Percentiles rank a stretch among this genome's conserved stretches.
Evolutionary conservation across 2,329 filamentous ascomycete genomes (phyloP).

Genomic region (Penicillium paneum): DNA sequence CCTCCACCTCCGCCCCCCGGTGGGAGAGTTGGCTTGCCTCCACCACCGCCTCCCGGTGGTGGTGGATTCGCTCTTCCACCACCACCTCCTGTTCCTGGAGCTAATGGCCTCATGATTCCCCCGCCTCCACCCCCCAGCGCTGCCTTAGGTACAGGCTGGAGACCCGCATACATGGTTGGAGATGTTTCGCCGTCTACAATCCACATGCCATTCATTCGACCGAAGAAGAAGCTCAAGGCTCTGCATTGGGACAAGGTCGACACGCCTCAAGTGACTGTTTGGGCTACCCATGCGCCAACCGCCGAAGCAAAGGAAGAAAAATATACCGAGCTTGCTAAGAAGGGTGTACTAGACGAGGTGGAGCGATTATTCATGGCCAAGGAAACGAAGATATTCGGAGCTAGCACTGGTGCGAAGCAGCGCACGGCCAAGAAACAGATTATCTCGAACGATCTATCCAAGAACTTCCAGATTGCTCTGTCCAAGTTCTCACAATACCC

Average conservation of each 20-base stretch:
- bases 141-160: slow-evolving; percentile 51
- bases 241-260: slow-evolving; percentile 99
- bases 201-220: slow-evolving; percentile 74
- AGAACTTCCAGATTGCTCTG: slow-evolving; percentile 88
- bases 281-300: slow-evolving; percentile 84
- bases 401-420: slow-evolving; percentile 62
- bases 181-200: slow-evolving; percentile 58
- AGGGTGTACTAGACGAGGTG: slow-evolving; percentile 94
- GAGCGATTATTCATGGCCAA: slow-evolving; percentile 97
- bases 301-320: slow-evolving; percentile 89
- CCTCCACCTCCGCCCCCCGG: slow-evolving; percentile 48
- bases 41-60: slow-evolving; percentile 36
- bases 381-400: slow-evolving; percentile 80
- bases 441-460: slow-evolving; percentile 84
- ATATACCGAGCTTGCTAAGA: slow-evolving; percentile 86
- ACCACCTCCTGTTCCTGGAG: slow-evolving; percentile 45
- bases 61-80: slow-evolving; percentile 49
- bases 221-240: slow-evolving; percentile 99
- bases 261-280: slow-evolving; percentile 83
- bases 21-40: slow-evolving; percentile 32
- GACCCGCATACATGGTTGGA: slow-evolving; percentile 70
- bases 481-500: slow-evolving; percentile 86
- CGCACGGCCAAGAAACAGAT: slow-evolving; percentile 97
- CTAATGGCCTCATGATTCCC: slow-evolving; percentile 50
- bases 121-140: slow-evolving; percentile 66